These are phyloP conservation scores for Aspergillus hancockii DNA, from an alignment of 495 filamentous ascomycete species.

Conservation along the genomic window DNA sequence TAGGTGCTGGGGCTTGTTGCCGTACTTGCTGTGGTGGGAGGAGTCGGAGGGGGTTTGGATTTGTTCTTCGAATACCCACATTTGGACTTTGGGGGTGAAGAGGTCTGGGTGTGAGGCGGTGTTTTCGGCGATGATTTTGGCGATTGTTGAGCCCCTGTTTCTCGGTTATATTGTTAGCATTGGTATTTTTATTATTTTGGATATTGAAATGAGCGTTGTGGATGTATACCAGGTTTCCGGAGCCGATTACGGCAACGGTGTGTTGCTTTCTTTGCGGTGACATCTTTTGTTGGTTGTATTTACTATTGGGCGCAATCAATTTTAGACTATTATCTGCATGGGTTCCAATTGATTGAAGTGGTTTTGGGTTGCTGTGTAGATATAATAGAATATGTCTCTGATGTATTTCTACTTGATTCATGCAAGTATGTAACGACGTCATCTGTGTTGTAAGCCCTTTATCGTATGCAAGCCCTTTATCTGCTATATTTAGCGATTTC, in stretches of 20 bases:
- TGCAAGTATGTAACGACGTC: too few relatives aligned
- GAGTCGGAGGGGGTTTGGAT: constrained; percentile 60
- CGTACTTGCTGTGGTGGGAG: constrained; percentile 50
- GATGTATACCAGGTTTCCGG: constrained; percentile 77
- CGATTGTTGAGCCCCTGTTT: constrained; percentile 79
- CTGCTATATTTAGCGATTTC: too few relatives aligned
- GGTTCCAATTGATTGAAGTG: background rate
- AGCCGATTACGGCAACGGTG: constrained; percentile 84
- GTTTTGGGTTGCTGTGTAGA: background rate
- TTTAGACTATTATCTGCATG: too few relatives aligned
- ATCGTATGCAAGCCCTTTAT: too few relatives aligned
- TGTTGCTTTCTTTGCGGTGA: constrained; percentile 45
- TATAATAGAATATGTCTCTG: background rate
- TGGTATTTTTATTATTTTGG: background rate
- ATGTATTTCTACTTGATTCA: background rate
- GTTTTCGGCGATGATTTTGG: constrained; percentile 88
- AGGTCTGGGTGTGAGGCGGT: constrained; percentile 66
- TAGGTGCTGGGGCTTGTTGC: constrained; percentile 68
- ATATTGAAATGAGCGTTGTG: background rate
- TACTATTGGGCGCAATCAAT: background rate
- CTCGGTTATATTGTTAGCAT: constrained; percentile 6
- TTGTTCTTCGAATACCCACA: constrained; percentile 89
- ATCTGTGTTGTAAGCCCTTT: too few relatives aligned
- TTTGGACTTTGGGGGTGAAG: constrained; percentile 79
- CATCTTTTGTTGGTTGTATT: background rate